Percentiles rank a stretch among this genome's conserved stretches.
These are phyloP conservation scores for Dactylellina parvicollis DNA, from an alignment of 2,329 filamentous ascomycete genomes.

Conservation along the genomic window DNA sequence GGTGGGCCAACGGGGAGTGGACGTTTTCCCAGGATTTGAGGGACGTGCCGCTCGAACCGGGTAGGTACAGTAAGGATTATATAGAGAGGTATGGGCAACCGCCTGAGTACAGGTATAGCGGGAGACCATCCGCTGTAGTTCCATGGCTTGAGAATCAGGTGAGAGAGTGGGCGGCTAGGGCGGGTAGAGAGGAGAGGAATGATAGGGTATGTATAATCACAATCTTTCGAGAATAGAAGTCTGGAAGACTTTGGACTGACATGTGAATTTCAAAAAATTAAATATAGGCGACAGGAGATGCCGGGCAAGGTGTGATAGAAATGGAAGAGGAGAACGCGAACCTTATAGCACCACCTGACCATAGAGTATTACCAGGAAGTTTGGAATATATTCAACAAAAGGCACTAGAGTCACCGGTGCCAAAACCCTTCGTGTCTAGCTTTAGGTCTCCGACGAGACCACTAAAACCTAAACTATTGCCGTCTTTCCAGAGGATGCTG, in stretches of 20 bases:
- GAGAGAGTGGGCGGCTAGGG: background rate
- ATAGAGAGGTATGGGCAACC: background rate
- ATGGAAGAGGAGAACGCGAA: background rate
- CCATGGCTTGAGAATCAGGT: constrained; percentile 7
- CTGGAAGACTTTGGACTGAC: too few relatives aligned
- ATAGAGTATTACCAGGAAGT: background rate
- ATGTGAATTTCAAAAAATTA: too few relatives aligned
- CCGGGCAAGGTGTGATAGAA: background rate
- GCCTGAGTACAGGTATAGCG: background rate
- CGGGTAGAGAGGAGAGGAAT: background rate
- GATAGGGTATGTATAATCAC: background rate
- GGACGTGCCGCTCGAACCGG: background rate
- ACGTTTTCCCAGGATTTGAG: background rate
- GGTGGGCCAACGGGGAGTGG: background rate
- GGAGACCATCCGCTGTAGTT: background rate
- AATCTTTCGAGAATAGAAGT: too few relatives aligned
- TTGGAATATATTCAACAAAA: background rate
- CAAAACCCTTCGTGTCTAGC: background rate
- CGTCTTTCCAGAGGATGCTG: constrained; percentile 4
- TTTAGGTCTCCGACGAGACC: constrained; percentile 13
- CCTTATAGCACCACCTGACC: background rate
- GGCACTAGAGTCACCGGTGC: background rate
- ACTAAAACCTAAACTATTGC: background rate
- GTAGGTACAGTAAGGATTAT: background rate
- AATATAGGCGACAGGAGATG: background rate